Conservation (phyloP, 768 basidiomycete genomes). For the Daedaleopsis sinensis region DNA sequence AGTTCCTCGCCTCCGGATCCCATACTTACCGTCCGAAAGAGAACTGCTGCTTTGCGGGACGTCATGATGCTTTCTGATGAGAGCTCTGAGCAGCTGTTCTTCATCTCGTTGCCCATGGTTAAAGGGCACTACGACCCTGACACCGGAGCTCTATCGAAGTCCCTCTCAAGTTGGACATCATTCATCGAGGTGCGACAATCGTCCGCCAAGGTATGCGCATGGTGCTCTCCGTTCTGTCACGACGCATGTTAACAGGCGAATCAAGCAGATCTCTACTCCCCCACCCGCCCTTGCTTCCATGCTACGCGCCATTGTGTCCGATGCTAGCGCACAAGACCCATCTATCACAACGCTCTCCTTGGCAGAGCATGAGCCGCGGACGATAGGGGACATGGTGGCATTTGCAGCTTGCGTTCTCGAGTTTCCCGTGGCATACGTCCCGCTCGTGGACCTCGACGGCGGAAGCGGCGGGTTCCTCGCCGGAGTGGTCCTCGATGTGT, state of each 20-base stretch:
- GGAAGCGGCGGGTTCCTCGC: slow-evolving; percentile 41
- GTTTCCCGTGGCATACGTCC: slow-evolving; percentile 61
- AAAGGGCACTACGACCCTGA: neutral
- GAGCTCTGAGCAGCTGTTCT: slow-evolving; percentile 53
- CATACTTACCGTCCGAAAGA: slow-evolving; percentile 13
- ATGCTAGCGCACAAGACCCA: neutral
- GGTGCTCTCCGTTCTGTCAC: neutral
- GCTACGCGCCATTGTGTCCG: neutral
- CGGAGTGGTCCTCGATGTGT: slow-evolving; percentile 51
- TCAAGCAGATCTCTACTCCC: neutral
- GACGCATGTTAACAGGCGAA: neutral
- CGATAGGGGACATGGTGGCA: slow-evolving; percentile 41
- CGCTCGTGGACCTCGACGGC: slow-evolving; percentile 32
- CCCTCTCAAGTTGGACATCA: neutral
- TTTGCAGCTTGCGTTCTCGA: slow-evolving; percentile 63
- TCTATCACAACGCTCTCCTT: neutral
- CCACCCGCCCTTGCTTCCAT: neutral
- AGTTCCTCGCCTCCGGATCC: neutral
- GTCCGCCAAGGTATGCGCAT: neutral
- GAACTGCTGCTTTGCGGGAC: slow-evolving; percentile 36
- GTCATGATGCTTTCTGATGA: slow-evolving; percentile 51
- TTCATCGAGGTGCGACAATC: slow-evolving; percentile 4
- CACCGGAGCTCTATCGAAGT: neutral
- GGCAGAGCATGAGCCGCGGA: neutral
- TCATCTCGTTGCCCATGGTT: slow-evolving; percentile 37